Evolutionary conservation across 306 rosid genomes (phyloP), one percentile per base, ranked within the genome.

Genomic region (Quercus alba): DNA sequence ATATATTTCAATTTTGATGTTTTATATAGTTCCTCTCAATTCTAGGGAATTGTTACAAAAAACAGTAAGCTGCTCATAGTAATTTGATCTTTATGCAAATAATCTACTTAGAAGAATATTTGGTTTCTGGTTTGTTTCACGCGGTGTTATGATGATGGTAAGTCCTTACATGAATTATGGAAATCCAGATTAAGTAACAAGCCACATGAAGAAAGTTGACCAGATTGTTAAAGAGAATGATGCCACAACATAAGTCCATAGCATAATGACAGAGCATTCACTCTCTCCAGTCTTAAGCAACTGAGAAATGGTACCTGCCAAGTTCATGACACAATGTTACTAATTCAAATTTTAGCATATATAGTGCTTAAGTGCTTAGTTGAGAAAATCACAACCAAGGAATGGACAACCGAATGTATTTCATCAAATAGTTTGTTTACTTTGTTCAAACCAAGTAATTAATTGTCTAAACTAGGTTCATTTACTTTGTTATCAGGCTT

Each of bases 211-310:
- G 52, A 68, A 8, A 13, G 72, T 33, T n/a, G 72, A 68, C 72
- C 72, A 68, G 5, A 68, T 3, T 0, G 72, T 68, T 13, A 68
- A 52, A 68, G 25, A 35, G 8, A 68, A 10, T 33, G 72, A 21
- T 44, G 75, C 58, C 75, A 46, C n/a, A 71, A 58, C 58, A 49
- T 71, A 41, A 5, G 75, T 71, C 75, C 75, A 71, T 21, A 71
- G 58, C 75, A 71, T 21, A 26, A 71, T 71, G 1, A 71, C 75
- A 20, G 75, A 71, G 13, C 75, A 46, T 49, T 71, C 75, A 23
- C 75, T 71, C 75, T 71, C 58, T 5, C 75, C 75, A 21, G 75
- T 17, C 6, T 26, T 18, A 23, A 41, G 35, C 31, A 71, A 49
- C 15, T 71, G 75, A 15, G 75, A 20, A 44, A 71, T 71, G 1